Conservation (phyloP, 441 rosid species). For the Populus hybrid region DNA sequence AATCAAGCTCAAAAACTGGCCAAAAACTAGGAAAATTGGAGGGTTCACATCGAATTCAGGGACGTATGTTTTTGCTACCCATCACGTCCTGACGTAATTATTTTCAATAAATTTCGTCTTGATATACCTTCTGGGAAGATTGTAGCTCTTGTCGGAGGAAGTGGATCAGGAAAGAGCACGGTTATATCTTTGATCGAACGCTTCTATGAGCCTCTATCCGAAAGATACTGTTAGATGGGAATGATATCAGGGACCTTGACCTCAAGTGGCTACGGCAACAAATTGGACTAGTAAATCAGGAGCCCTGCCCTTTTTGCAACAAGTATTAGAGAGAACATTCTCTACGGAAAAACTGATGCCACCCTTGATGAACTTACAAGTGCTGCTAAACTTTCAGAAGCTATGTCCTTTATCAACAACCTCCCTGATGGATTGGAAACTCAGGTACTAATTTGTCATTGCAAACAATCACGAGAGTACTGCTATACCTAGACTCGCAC, state of each 20-base stretch:
- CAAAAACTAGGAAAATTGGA: conserved; percentile 43
- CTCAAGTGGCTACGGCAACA: conserved; percentile 67
- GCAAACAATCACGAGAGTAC: too few species aligned
- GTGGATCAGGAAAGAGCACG: conserved; percentile 77
- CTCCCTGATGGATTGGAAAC: conserved; percentile 63
- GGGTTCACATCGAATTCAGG: conserved; percentile 56
- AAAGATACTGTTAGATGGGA: conserved; percentile 47
- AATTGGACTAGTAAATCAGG: conserved; percentile 72
- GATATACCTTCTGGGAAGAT: conserved; percentile 54
- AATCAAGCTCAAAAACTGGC: conserved; percentile 54
- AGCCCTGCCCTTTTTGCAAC: conserved; percentile 79
- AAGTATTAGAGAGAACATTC: conserved; percentile 60
- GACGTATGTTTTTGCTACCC: conserved; percentile 59
- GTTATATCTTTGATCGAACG: conserved; percentile 63
- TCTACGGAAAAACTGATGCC: conserved; percentile 67
- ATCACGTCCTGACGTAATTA: conserved; percentile 52
- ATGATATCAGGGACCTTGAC: conserved; percentile 49
- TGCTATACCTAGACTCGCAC: too few species aligned
- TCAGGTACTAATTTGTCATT: conserved; percentile 44
- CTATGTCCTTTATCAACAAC: conserved; percentile 71
- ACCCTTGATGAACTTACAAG: conserved; percentile 47
- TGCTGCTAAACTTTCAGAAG: conserved; percentile 84
- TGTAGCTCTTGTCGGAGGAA: conserved; percentile 71
- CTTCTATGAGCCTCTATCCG: conserved; percentile 59
- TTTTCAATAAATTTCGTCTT: conserved; percentile 47